A percentile compares a stretch with the other conserved stretches of the same genome.
Evolutionary conservation across 345 rosid species (phyloP).

Genomic region (Syzygium aqueum): DNA sequence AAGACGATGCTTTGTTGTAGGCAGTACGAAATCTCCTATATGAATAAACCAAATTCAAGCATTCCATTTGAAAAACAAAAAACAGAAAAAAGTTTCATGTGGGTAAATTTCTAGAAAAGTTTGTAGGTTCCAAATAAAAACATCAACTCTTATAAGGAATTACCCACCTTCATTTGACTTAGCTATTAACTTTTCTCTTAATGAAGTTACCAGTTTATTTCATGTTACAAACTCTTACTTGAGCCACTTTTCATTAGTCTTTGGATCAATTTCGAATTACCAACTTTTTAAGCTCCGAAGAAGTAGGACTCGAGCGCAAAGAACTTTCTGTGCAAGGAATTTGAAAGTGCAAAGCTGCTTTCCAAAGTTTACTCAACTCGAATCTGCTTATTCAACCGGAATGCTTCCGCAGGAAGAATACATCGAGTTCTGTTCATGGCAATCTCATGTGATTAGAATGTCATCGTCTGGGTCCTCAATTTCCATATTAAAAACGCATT

Average conservation of each 20-base stretch:
- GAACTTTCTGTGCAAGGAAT: no score
- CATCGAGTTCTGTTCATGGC: neutral
- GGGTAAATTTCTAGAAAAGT: neutral
- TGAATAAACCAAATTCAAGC: neutral
- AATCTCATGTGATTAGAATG: neutral
- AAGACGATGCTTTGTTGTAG: neutral
- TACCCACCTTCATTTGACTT: neutral
- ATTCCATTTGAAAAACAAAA: neutral
- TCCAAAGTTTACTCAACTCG: no score
- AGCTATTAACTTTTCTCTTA: neutral
- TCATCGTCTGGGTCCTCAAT: neutral
- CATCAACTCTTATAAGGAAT: neutral
- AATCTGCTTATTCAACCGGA: no score
- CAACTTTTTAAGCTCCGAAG: no score
- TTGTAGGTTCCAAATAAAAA: neutral
- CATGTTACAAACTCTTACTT: neutral
- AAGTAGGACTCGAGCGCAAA: no score
- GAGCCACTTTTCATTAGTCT: no score
- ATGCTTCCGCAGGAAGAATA: no score
- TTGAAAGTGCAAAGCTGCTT: no score
- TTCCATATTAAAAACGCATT: no score
- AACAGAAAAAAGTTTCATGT: accelerated
- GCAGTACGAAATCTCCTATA: neutral
- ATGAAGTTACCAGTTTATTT: no score
- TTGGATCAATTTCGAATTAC: no score